A percentile compares a stretch with the other conserved stretches of the same genome.
Evolutionary conservation across 2,329 filamentous ascomycete genomes (phyloP).

Genomic region (Trichoderma koningiopsis): DNA sequence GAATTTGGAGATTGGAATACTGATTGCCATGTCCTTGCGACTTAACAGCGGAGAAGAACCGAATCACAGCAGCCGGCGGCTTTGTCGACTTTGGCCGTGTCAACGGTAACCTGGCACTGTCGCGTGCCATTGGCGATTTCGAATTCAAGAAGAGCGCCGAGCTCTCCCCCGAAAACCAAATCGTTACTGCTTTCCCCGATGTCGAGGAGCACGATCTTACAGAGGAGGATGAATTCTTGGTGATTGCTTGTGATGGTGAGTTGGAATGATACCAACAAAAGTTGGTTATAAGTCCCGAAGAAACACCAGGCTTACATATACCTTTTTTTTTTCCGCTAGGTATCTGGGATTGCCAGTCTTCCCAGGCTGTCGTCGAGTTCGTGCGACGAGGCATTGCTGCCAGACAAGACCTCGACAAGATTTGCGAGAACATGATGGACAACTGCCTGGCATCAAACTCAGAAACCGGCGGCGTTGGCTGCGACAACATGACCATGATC

Average conservation of each 20-base stretch:
- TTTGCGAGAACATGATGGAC: slow-evolving; percentile 99
- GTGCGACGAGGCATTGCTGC: slow-evolving; percentile 94
- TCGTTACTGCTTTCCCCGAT: slow-evolving; percentile 95
- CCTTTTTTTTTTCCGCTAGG: slow-evolving; percentile 53
- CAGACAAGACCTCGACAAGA: slow-evolving; percentile 90
- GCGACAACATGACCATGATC: slow-evolving; percentile 99
- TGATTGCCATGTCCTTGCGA: slow-evolving; percentile 27
- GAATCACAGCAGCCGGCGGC: slow-evolving; percentile 92
- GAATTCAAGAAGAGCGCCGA: slow-evolving; percentile 99
- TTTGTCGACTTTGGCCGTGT: slow-evolving; percentile 99
- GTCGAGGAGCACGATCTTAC: slow-evolving; percentile 88
- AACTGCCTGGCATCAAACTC: slow-evolving; percentile 98
- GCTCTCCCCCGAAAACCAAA: slow-evolving; percentile 95
- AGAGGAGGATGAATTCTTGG: slow-evolving; percentile 93
- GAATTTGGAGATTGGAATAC: slow-evolving; percentile 11
- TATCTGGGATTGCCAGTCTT: slow-evolving; percentile 99
- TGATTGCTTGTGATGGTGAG: slow-evolving; percentile 89
- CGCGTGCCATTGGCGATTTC: slow-evolving; percentile 96
- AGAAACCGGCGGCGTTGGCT: slow-evolving; percentile 95
- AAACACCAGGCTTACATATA: background rate
- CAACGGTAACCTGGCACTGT: slow-evolving; percentile 95
- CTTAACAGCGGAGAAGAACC: slow-evolving; percentile 80
- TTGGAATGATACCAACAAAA: slow-evolving; percentile 25
- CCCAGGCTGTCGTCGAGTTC: slow-evolving; percentile 95
- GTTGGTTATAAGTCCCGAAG: background rate